Evolutionary conservation across 2,329 filamentous ascomycete species (phyloP).

Genomic region (Seiridium unicorne): DNA sequence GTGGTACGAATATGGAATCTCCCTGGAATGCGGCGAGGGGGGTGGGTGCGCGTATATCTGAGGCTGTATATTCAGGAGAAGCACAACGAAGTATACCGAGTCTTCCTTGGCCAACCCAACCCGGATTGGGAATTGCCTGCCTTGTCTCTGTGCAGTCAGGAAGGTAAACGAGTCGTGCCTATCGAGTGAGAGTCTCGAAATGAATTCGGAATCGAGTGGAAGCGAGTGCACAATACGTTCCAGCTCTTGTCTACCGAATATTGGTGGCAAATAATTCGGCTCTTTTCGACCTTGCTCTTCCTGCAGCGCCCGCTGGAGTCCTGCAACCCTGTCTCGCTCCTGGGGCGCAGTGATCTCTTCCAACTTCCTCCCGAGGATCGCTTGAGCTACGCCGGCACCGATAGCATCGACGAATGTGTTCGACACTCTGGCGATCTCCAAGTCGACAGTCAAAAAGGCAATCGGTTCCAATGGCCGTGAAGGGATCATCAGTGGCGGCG

Average conservation of each 20-base stretch:
- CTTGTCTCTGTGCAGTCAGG: constrained; percentile 48
- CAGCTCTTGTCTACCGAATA: constrained; percentile 54
- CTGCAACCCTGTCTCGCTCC: constrained; percentile 52
- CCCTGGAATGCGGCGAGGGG: constrained; percentile 42
- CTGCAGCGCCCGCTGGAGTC: constrained; percentile 51
- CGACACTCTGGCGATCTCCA: constrained; percentile 58
- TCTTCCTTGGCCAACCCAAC: constrained; percentile 59
- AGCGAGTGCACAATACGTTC: constrained; percentile 54
- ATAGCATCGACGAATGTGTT: constrained; percentile 54
- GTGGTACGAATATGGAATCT: constrained; percentile 41
- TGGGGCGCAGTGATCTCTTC: constrained; percentile 49
- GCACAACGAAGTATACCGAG: constrained; percentile 61
- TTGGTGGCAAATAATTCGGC: constrained; percentile 63
- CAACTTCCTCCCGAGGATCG: constrained; percentile 48
- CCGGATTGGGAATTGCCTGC: constrained; percentile 47
- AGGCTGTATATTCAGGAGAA: constrained; percentile 39
- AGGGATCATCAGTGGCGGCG: constrained; percentile 39
- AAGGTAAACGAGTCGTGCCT: constrained; percentile 57
- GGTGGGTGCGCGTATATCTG: constrained; percentile 41
- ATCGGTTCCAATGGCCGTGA: constrained; percentile 47
- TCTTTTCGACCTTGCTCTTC: constrained; percentile 57
- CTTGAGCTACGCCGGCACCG: constrained; percentile 35
- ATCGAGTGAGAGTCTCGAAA: constrained; percentile 50
- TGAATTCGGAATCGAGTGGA: constrained; percentile 51
- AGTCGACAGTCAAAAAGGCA: constrained; percentile 56